Evolutionary conservation across 1,284 basidiomycete genomes (phyloP), one percentile per base, ranked within the genome.

Genomic region (Ceratobasidium sp.): DNA sequence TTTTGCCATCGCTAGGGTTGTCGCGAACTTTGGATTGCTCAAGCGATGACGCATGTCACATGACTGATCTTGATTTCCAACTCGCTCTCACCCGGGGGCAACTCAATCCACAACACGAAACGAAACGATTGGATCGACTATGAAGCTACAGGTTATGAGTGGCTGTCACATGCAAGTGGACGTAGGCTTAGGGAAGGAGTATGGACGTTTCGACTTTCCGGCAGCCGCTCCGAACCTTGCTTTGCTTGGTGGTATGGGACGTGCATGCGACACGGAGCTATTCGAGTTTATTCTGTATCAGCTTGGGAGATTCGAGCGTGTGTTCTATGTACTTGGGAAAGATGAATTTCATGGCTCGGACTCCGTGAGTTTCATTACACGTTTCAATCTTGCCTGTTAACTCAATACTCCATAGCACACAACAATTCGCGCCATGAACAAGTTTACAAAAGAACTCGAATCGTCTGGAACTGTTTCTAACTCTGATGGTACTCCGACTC

Each of bases 221-320:
- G 80, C 76, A 0, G 59, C 65, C 6, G 81, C 82, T 0, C 77
- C 80, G 2, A 77, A 80, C 69, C 80, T 84, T 27, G 83, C 83
- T 1, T 74, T 85, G 1, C 81, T 84, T 3, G 83, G 84, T 3
- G 83, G 84, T 74, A 83, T 84, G 16, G 83, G 83, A 37, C 77
- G 78, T 56, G 81, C 82, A 1, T 49, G 72, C 9, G 79, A 84
- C 43, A 79, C 79, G 19, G 78, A 80, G 7, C 77, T 84, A 6
- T 83, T 83, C 58, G 78, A 79, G 6, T 84, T 83, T 80, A 78
- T 84, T 14, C 74, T 78, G 16, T 34, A 34, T 2, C 83, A 84
- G 75, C 77, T 84, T 7, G 64, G 68, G 46, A 77, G 77, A 14
- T 84, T 84, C 77, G 78, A 82, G 74, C 73, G 74, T 19, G 77